Evolutionary conservation across 1,284 basidiomycete genomes (phyloP).

Genomic region (Psilocybe mexicana): DNA sequence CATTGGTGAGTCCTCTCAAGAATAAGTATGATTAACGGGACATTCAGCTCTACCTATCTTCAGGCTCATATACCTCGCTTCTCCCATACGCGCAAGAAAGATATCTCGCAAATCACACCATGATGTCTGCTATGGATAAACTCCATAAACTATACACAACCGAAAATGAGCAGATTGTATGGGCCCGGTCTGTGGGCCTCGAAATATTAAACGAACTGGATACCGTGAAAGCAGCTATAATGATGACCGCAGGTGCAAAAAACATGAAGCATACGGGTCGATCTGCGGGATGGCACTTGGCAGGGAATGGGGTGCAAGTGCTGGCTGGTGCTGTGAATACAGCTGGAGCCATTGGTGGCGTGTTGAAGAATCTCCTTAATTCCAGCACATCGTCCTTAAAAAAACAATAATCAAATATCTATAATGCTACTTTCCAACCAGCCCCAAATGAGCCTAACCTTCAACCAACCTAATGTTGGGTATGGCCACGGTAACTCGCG

Average conservation of each 20-base stretch:
- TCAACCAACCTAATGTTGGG: too few relatives aligned
- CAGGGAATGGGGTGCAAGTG: constrained; percentile 23
- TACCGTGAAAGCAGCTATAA: constrained; percentile 77
- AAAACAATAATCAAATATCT: background rate
- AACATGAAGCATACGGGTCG: constrained; percentile 3
- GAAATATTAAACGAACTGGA: constrained; percentile 91
- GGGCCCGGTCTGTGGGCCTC: constrained; percentile 84
- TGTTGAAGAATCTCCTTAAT: constrained; percentile 16
- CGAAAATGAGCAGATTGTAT: constrained; percentile 71
- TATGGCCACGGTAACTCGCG: too few relatives aligned
- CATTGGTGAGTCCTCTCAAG: constrained; percentile 58
- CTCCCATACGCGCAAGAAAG: constrained; percentile 77
- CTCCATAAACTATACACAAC: constrained; percentile 83
- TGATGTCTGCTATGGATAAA: constrained; percentile 86
- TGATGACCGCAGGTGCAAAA: constrained; percentile 75
- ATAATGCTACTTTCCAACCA: background rate
- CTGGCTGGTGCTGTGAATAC: constrained; percentile 19
- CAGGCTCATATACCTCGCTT: constrained; percentile 80
- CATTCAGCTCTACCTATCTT: background rate
- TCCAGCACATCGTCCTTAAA: constrained; percentile 14
- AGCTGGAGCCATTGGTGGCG: constrained; percentile 17
- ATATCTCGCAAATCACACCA: constrained; percentile 83
- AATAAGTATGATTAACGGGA: background rate
- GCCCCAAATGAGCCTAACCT: too few relatives aligned
- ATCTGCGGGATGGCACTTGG: constrained; percentile 22